phyloP scores from a whole-genome alignment of 1,139 yeast genomes.

The Hyphopichia burtonii region DNA sequence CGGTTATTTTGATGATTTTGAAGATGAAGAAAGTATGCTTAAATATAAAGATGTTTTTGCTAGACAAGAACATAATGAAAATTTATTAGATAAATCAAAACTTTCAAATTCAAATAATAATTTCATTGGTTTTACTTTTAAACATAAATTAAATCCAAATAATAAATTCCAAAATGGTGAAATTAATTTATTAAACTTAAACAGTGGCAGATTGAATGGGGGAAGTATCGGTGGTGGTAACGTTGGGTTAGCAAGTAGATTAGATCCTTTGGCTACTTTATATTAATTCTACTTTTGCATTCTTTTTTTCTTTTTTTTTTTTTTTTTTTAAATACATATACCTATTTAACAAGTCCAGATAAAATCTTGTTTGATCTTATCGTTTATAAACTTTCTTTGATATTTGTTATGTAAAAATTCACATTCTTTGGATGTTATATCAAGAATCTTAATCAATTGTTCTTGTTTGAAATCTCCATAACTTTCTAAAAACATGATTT shows the following conservation, averaged over 20 bases:
- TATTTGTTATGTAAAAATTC: conserved; percentile 42
- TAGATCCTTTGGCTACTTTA: conserved; percentile 49
- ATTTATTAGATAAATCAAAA: conserved; percentile 63
- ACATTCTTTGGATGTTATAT: conserved; percentile 47
- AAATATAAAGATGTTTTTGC: conserved; percentile 96
- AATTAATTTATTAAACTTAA: conserved; percentile 33
- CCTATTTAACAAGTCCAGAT: conserved; percentile 45
- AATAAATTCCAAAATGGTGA: conserved; percentile 46
- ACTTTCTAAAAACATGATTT: conserved; percentile 67
- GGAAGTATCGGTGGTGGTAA: conserved; percentile 12
- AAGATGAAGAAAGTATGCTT: conserved; percentile 95
- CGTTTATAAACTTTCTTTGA: conserved; percentile 46
- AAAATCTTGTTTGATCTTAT: conserved; percentile 53
- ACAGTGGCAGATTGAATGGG: neutral
- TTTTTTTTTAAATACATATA: neutral
- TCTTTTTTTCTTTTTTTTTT: neutral
- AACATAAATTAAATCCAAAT: conserved; percentile 74
- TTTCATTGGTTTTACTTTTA: conserved; percentile 94
- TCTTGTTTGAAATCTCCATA: conserved; percentile 65
- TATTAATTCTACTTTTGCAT: conserved; percentile 21
- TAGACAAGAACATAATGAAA: conserved; percentile 82
- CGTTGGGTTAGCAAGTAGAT: conserved; percentile 19
- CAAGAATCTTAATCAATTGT: conserved; percentile 50
- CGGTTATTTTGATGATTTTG: conserved; percentile 97
- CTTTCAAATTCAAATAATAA: conserved; percentile 49